These are phyloP conservation scores for Fusarium haematococcum DNA, from an alignment of 2,329 filamentous ascomycete species.

Conservation along the genomic window DNA sequence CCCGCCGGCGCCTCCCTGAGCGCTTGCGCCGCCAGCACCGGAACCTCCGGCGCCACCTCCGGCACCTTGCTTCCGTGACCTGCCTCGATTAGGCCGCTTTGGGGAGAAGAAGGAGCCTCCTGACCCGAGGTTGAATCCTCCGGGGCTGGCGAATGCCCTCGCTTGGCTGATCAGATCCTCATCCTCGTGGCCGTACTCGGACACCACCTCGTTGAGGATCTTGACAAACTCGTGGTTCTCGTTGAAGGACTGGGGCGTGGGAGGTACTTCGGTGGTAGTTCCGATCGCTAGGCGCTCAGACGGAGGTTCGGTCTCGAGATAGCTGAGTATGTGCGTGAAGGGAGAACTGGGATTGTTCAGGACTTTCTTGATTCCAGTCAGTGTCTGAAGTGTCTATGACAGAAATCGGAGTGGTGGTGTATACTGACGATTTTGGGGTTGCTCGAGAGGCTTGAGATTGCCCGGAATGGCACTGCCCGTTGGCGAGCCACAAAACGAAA, in stretches of 20 bases:
- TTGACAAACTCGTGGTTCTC: slow-evolving; percentile 70
- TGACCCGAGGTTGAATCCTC: slow-evolving; percentile 64
- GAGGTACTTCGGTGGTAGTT: slow-evolving; percentile 67
- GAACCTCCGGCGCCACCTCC: slow-evolving; percentile 56
- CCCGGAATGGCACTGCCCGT: slow-evolving; percentile 42
- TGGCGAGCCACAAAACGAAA: slow-evolving; percentile 41
- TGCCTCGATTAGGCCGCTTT: slow-evolving; percentile 51
- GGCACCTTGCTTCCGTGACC: slow-evolving; percentile 50
- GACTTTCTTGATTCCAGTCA: slow-evolving; percentile 62
- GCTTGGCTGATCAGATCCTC: slow-evolving; percentile 68
- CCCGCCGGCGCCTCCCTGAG: slow-evolving; percentile 72
- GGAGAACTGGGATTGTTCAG: slow-evolving; percentile 62
- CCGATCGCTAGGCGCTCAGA: slow-evolving; percentile 68
- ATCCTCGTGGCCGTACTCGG: slow-evolving; percentile 67
- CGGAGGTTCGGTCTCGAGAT: slow-evolving; percentile 69
- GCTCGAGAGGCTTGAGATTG: slow-evolving; percentile 60
- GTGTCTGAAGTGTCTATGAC: background rate
- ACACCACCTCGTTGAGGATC: slow-evolving; percentile 69
- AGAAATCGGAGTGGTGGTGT: background rate
- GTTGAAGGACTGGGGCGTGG: slow-evolving; percentile 69
- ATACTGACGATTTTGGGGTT: slow-evolving; percentile 67
- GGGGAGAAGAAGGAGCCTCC: slow-evolving; percentile 64
- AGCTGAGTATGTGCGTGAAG: slow-evolving; percentile 66
- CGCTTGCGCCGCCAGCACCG: slow-evolving; percentile 67
- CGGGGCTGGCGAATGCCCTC: slow-evolving; percentile 69